These are phyloP conservation scores for Syzygium syzygioides DNA, from an alignment of 441 rosid species.

Conservation along the genomic window DNA sequence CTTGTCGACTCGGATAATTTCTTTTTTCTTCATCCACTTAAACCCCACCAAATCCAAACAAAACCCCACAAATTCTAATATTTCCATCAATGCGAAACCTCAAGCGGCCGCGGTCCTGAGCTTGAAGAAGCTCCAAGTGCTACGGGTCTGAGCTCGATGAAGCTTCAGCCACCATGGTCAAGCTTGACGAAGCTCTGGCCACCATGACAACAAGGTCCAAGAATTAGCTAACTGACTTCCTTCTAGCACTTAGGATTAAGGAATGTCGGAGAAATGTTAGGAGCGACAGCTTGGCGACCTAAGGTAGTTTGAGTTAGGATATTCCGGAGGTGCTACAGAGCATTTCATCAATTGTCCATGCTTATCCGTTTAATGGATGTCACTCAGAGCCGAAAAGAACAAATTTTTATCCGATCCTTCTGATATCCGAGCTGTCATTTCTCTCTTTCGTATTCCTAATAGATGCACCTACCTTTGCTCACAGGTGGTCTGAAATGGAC, in stretches of 20 bases:
- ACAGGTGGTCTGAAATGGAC: background rate
- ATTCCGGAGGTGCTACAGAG: background rate
- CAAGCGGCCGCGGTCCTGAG: background rate
- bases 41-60: background rate
- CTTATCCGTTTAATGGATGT: background rate
- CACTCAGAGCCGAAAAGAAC: background rate
- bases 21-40: background rate
- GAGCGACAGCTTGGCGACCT: background rate
- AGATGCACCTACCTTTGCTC: background rate
- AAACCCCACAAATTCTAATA: background rate
- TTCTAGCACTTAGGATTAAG: background rate
- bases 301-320: background rate
- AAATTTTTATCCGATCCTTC: too few relatives aligned
- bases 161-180: too few relatives aligned
- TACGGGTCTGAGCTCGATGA: background rate
- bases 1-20: too few relatives aligned
- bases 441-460: background rate
- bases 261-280: too few relatives aligned
- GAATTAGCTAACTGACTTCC: background rate
- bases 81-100: background rate
- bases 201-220: background rate
- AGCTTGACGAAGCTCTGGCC: background rate
- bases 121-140: background rate
- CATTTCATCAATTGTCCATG: background rate
- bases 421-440: background rate